Base-by-base conservation (phyloP, 371 early-diverging fungal species). In the Mucor ambiguus region DNA sequence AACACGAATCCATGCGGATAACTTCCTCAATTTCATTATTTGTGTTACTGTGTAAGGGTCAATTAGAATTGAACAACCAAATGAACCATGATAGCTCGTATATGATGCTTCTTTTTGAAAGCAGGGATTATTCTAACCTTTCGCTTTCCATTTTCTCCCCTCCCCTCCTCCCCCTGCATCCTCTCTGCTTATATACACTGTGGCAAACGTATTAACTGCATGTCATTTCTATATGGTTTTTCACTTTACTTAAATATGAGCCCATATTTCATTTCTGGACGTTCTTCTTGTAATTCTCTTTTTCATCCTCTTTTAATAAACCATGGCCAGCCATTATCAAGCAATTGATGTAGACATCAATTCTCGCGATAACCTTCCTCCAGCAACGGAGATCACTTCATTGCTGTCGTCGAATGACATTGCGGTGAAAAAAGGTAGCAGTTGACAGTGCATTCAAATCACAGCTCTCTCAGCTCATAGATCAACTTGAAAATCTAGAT, bases 171-270 rank as follows among this genome's bases (percentile, higher is more conserved):
- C 33, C 48, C 48, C 48, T 48, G 48, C 48, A 48, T n/a, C 48
- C 18, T 20, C 48, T 48, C 48, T n/a, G 24, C 28, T 52, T 52
- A 5, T 26, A 16, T 24, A 26, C 28, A 14, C 28, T 28, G 52
- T 52, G 52, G 59, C 35, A 58, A 58, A 58, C 37, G 12, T 60
- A 60, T 60, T 60, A 60, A 60, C 46, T 60, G 60, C 60, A 60
- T 33, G 2, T 12, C n/a, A 60, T 24, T 26, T 24, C 28, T 52
- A 60, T 33, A 2, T 12, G 7, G 44, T 24, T 26, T 24, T 52
- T 52, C 24, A 14, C 22, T 30, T 44, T 20, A 20, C 44, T 46
- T 60, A 60, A 60, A 60, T 60, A 60, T 32, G 30, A 32, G n/a
- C 43, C 20, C n/a, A 29, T 0, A 37, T 22, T 41, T 41, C 41